Conservation (phyloP, 2,329 filamentous ascomycete species). For the Colletotrichum trifolii region DNA sequence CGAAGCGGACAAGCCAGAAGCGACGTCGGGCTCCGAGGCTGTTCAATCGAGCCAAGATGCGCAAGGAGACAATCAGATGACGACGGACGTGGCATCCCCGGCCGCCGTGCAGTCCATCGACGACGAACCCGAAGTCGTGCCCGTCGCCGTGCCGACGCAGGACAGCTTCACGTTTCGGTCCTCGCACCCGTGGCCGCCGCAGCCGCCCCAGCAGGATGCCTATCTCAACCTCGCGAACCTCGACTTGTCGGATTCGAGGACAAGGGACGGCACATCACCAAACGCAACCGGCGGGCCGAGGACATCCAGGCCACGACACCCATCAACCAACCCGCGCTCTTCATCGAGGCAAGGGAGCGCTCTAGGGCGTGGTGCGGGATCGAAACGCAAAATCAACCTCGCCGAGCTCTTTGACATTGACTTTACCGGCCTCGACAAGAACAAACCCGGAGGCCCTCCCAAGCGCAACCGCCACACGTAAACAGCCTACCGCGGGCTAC, state of each 20-base stretch:
- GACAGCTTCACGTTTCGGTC: conserved; percentile 78
- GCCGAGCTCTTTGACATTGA: conserved; percentile 82
- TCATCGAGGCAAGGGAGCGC: conserved; percentile 45
- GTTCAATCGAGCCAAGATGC: conserved; percentile 54
- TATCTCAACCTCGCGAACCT: conserved; percentile 72
- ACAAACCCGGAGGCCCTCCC: conserved; percentile 60
- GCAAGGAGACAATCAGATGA: conserved; percentile 40
- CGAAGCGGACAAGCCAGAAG: conserved; percentile 72
- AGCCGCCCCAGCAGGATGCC: conserved; percentile 59
- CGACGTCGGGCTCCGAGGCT: conserved; percentile 67
- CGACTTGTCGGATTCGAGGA: conserved; percentile 64
- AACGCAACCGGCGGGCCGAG: conserved; percentile 39
- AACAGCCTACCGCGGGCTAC: too few relatives aligned
- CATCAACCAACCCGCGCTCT: conserved; percentile 31
- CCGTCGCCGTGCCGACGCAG: conserved; percentile 64
- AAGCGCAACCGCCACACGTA: conserved; percentile 64
- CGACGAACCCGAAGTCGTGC: conserved; percentile 41
- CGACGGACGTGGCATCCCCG: conserved; percentile 50
- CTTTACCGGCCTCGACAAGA: conserved; percentile 73
- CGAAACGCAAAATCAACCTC: conserved; percentile 79
- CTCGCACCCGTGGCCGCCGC: conserved; percentile 59
- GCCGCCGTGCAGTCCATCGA: conserved; percentile 32
- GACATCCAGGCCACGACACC: conserved; percentile 32
- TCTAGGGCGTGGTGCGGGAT: conserved; percentile 73
- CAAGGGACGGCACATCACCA: conserved; percentile 50